phyloP scores from a whole-genome alignment of 192 early-diverging fungal genomes.

The Podochytrium sp. region DNA sequence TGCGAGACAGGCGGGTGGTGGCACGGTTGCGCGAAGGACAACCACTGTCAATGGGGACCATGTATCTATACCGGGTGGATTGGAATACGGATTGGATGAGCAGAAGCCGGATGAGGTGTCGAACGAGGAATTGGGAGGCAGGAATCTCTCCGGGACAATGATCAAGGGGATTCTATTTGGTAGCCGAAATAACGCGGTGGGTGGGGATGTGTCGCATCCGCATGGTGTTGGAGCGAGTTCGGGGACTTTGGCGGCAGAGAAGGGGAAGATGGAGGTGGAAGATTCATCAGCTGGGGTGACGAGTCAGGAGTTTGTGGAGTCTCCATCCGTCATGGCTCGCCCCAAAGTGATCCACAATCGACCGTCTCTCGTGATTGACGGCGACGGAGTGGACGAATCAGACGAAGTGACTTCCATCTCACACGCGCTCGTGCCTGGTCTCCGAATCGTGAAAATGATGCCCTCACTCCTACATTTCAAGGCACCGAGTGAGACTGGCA shows the following conservation, averaged over 20 bases:
- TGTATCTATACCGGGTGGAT: neutral
- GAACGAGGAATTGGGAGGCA: neutral
- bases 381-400: slow-evolving; percentile 17
- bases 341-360: neutral
- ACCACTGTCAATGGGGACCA: neutral
- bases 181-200: neutral
- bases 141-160: neutral
- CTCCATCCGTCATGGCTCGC: neutral
- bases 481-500: neutral
- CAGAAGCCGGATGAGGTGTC: neutral
- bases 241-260: too few relatives aligned
- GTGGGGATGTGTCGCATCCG: neutral
- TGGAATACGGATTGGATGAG: neutral
- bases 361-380: slow-evolving; percentile 6
- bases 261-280: too few relatives aligned
- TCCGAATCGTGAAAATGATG: slow-evolving; percentile 21
- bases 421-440: slow-evolving; percentile 20
- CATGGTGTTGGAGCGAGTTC: neutral
- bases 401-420: slow-evolving; percentile 32
- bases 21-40: slow-evolving; percentile 15
- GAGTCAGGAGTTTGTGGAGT: neutral
- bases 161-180: too few relatives aligned
- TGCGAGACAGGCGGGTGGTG: slow-evolving; percentile 35
- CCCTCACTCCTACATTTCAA: neutral
- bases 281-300: neutral